Conservation (phyloP, 148 eudicot genomes). For the Agrostemma githago region DNA sequence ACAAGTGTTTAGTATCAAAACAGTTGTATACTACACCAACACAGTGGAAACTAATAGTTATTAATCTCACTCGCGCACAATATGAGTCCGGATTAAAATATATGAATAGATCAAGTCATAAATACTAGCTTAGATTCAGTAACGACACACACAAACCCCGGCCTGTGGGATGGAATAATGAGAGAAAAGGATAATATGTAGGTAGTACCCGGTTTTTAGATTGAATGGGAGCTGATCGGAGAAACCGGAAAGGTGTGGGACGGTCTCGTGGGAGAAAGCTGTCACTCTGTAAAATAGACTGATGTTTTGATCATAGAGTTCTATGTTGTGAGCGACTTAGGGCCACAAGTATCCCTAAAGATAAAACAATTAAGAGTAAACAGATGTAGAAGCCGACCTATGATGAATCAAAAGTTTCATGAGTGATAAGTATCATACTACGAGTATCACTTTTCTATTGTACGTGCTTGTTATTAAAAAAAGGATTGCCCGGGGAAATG, state of each 20-base stretch:
- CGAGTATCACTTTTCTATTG: neutral
- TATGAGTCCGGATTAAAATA: too few relatives aligned
- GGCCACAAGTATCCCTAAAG: neutral
- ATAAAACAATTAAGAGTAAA: neutral
- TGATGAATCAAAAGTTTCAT: neutral
- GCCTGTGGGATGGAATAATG: too few relatives aligned
- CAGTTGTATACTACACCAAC: too few relatives aligned
- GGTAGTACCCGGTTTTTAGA: conserved; percentile 33
- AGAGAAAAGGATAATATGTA: too few relatives aligned
- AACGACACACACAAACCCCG: too few relatives aligned
- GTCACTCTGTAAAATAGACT: neutral
- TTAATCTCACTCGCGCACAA: too few relatives aligned
- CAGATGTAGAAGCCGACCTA: neutral
- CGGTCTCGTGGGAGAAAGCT: conserved; percentile 21
- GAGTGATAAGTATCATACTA: too few relatives aligned
- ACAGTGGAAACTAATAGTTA: too few relatives aligned
- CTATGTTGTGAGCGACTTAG: neutral
- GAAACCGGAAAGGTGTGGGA: conserved; percentile 26
- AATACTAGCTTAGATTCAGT: too few relatives aligned
- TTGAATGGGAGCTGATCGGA: conserved; percentile 35
- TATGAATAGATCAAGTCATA: too few relatives aligned
- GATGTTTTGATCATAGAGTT: neutral
- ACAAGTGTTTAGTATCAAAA: too few relatives aligned
- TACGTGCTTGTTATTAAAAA: neutral
- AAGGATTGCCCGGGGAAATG: neutral